Base-by-base conservation (phyloP, 73 alveolate species). In the Urostyla sp. region DNA sequence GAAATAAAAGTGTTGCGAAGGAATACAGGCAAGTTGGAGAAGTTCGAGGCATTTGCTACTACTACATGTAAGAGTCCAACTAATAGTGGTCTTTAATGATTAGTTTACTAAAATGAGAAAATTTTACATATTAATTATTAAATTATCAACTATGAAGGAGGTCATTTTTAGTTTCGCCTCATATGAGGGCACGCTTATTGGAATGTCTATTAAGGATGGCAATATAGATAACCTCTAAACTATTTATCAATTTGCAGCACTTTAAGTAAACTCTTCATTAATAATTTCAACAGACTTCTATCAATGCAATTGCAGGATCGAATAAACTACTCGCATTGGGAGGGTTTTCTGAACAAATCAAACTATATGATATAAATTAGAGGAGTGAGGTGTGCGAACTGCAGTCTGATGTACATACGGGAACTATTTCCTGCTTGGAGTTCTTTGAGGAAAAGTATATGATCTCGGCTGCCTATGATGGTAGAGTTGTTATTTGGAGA, bases 381-480 rank as follows among this genome's bases (percentile, higher is more conserved):
- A 75, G 52, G 56, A 35, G 31, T 30, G 89, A 85, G 36, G 34
- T 11, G 15, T 88, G 89, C 6, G 88, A 75, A 21, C 84, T 85
- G 32, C 60, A 48, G 75, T n/a, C n/a, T n/a, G 51, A 15, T 11
- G 79, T 76, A 27, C 93, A 85, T 50, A 43, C 79, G n/a, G 93
- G 93, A 8, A 43, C 89, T 13, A 85, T 85, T 16, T 54, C 85
- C 0, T 26, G 57, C 57, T 35, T 85, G 48, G 66, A 85, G 49
- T 85, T 85, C 72, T 85, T 15, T 27, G 53, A 85, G 67, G 36
- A 61, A 31, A 53, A 48, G 7, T 85, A 24, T 38, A 28, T 85
- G 72, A 59, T 85, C 3, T 79, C 85, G 30, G 93, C 80, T 2
- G 48, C 89, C 28, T 88, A 85, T 23, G 93, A 85, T 52, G 89